Base-by-base conservation (phyloP, 2,329 filamentous ascomycete species). In the Colletotrichum viniferum region DNA sequence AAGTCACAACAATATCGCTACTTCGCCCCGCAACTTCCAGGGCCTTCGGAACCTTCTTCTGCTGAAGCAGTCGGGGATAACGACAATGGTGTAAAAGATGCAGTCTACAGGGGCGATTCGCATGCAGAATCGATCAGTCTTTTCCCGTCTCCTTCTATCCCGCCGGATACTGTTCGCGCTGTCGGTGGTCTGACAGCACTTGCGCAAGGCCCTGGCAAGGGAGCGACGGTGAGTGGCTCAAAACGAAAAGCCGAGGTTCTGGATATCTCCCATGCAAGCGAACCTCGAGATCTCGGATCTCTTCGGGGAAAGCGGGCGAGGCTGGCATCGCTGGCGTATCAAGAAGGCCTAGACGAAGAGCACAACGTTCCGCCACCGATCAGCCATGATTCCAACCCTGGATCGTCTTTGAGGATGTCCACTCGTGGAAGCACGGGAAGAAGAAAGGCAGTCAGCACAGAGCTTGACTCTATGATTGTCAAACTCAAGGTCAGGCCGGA, bases 1-100 rank as follows among this genome's bases (percentile, higher is more conserved):
- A 76, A 76, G 30, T 76, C 74, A n/a, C 71, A 74, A 24, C 74
- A 76, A 36, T 76, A 76, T 24, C 71, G 71, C 5, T 76, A 74
- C 28, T 76, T 62, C 73, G 65, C 65, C 13, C 38, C 24, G 12
- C 24, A 32, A 16, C 28, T 13, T 14, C 30, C 56, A 21, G n/a
- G 18, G 34, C 26, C 9, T 16, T 16, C 48, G 24, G 10, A 21
- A 32, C 18, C 28, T 9, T 16, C 14, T 13, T n/a, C 32, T 24
- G 10, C 30, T 18, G 38, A 61, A 65, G 38, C 13, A 14, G 34
- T 55, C 18, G 13, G 13, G 14, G 13, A 18, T 13, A 43, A 48
- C 36, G 62, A 16, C 16, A 28, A 69, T 18, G 26, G 10, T 34
- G 21, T 13, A 10, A 24, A 56, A 24, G 12, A 30, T 21, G 26